These are phyloP conservation scores for Halenospora varia DNA, from an alignment of 495 filamentous ascomycete species.

Conservation along the genomic window DNA sequence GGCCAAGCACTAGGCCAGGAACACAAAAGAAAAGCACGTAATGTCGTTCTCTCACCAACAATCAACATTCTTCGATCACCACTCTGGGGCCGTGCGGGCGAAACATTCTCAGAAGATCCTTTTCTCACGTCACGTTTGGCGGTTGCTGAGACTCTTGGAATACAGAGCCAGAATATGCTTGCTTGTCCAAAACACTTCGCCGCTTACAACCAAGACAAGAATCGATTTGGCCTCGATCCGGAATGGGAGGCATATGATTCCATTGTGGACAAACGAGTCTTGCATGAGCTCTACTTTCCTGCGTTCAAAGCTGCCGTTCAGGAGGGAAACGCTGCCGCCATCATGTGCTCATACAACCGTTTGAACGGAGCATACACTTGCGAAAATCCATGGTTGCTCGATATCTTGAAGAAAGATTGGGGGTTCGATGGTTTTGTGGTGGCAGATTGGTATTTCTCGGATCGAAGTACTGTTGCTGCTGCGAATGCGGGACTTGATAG, in stretches of 20 bases:
- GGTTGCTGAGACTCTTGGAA: neutral
- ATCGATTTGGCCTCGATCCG: neutral
- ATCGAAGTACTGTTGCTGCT: slow-evolving; percentile 39
- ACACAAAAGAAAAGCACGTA: neutral
- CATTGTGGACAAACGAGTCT: slow-evolving; percentile 62
- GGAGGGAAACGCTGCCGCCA: slow-evolving; percentile 42
- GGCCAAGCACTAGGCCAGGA: neutral
- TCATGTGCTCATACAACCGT: slow-evolving; percentile 64
- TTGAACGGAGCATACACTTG: slow-evolving; percentile 58
- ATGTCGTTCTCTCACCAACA: neutral
- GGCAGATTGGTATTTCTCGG: slow-evolving; percentile 49
- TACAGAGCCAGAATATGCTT: neutral
- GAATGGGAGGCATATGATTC: slow-evolving; percentile 23
- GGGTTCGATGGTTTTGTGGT: slow-evolving; percentile 48
- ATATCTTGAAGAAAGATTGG: slow-evolving; percentile 44
- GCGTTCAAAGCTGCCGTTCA: slow-evolving; percentile 50
- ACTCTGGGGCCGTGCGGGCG: neutral
- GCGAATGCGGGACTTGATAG: slow-evolving; percentile 46
- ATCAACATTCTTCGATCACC: neutral
- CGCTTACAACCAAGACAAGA: neutral
- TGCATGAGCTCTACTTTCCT: slow-evolving; percentile 71
- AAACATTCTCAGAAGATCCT: neutral
- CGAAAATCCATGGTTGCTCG: slow-evolving; percentile 49
- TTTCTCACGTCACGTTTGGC: neutral
- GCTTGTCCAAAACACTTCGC: neutral